These are phyloP conservation scores for Penicillium fimorum DNA, from an alignment of 495 filamentous ascomycete species.

Conservation along the genomic window DNA sequence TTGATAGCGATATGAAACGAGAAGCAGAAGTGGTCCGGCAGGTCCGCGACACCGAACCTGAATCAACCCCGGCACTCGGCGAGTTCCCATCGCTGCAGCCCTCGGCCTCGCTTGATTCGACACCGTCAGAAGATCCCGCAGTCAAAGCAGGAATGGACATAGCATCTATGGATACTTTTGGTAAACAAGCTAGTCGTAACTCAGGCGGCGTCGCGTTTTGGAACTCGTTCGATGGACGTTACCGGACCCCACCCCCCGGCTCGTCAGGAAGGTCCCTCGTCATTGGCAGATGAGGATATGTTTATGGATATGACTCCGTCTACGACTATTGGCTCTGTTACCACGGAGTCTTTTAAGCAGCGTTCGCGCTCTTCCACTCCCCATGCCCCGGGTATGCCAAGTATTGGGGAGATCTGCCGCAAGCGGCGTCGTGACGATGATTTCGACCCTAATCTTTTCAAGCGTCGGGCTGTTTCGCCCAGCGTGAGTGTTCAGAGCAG, in stretches of 20 bases:
- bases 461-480: constrained; percentile 89
- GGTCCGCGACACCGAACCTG: constrained; percentile 71
- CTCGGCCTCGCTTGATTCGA: constrained; percentile 46
- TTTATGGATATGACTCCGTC: constrained; percentile 71
- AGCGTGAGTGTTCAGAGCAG: constrained; percentile 89
- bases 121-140: constrained; percentile 56
- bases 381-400: constrained; percentile 38
- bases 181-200: constrained; percentile 66
- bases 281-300: constrained; percentile 70
- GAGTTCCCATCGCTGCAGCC: constrained; percentile 43
- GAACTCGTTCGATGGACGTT: constrained; percentile 68
- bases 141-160: constrained; percentile 50
- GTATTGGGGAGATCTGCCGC: constrained; percentile 67
- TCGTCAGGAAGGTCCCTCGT: constrained; percentile 54
- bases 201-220: constrained; percentile 74
- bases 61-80: constrained; percentile 38
- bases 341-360: constrained; percentile 32
- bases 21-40: constrained; percentile 95
- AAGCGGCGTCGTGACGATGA: constrained; percentile 90
- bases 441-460: constrained; percentile 85
- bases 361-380: constrained; percentile 53
- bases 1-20: constrained; percentile 83
- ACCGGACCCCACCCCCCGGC: constrained; percentile 65
- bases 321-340: constrained; percentile 38
- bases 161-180: constrained; percentile 65